phyloP scores from a whole-genome alignment of 345 rosid species.

The Salix koriyanagi region DNA sequence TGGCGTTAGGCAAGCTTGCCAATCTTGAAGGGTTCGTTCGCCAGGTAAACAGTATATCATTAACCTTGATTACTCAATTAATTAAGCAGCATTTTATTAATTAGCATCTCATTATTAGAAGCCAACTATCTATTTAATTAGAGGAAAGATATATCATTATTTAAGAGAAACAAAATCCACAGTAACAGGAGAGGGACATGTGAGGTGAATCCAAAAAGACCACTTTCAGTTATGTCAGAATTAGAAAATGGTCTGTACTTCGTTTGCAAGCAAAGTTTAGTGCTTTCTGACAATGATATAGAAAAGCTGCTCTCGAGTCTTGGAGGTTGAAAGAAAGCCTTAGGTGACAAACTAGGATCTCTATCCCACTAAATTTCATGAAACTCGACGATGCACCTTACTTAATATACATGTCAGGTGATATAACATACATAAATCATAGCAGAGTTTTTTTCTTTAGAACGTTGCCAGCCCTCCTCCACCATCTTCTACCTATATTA shows the following conservation, averaged over 20 bases:
- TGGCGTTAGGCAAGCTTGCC: slow-evolving; percentile 83
- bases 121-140: too few relatives aligned
- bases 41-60: slow-evolving; percentile 47
- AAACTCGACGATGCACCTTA: not conserved
- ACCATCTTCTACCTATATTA: too few relatives aligned
- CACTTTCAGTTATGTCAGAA: not conserved
- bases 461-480: too few relatives aligned
- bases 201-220: not conserved
- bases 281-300: slow-evolving; percentile 20
- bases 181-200: not conserved
- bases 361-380: not conserved
- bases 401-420: not conserved
- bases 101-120: too few relatives aligned
- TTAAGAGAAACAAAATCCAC: not conserved
- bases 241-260: not conserved
- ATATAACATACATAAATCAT: not conserved
- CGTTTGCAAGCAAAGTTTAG: slow-evolving; percentile 13
- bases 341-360: not conserved
- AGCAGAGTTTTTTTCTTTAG: not conserved
- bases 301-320: not conserved
- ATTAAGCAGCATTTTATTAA: not conserved
- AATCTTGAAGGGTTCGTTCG: slow-evolving; percentile 92
- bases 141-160: too few relatives aligned
- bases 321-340: not conserved
- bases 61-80: not conserved